Percentiles rank a stretch among this genome's conserved stretches.
phyloP scores from a whole-genome alignment of 1,284 basidiomycete species.

The Trametes hirsuta region DNA sequence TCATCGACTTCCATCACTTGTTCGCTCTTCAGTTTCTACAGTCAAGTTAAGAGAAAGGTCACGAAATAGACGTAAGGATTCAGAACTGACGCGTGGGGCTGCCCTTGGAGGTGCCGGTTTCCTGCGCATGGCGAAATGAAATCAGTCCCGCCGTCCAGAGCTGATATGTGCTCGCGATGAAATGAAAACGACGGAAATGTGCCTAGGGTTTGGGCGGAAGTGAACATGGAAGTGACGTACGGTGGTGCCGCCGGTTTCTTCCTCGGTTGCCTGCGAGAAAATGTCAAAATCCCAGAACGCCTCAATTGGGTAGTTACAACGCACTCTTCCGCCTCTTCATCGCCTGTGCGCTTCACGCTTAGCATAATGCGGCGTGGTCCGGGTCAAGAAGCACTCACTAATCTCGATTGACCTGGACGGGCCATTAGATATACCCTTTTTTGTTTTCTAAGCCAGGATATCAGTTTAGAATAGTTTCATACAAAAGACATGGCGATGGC shows the following conservation, averaged over 20 bases:
- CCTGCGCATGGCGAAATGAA: background rate
- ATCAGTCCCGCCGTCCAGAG: background rate
- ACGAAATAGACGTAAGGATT: background rate
- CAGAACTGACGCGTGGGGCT: background rate
- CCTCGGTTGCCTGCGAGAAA: background rate
- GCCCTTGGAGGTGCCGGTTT: slow-evolving; percentile 3
- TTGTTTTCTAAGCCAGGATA: background rate
- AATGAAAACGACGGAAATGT: background rate
- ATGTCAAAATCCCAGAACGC: background rate
- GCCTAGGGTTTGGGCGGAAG: background rate
- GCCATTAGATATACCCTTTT: background rate
- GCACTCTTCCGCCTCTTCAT: background rate
- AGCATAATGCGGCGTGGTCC: too few relatives aligned
- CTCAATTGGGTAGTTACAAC: background rate
- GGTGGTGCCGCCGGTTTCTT: background rate
- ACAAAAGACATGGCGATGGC: too few relatives aligned
- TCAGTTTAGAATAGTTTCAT: background rate
- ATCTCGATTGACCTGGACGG: slow-evolving; percentile 12
- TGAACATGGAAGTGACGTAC: slow-evolving; percentile 1
- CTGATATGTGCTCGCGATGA: background rate
- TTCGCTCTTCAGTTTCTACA: slow-evolving; percentile 31
- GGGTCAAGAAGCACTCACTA: slow-evolving; percentile 3
- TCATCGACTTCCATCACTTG: slow-evolving; percentile 30
- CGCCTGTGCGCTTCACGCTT: background rate
- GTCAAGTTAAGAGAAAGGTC: background rate